Evolutionary conservation across 2,329 filamentous ascomycete species (phyloP).

Genomic region (Ascochyta clinopodiicola): DNA sequence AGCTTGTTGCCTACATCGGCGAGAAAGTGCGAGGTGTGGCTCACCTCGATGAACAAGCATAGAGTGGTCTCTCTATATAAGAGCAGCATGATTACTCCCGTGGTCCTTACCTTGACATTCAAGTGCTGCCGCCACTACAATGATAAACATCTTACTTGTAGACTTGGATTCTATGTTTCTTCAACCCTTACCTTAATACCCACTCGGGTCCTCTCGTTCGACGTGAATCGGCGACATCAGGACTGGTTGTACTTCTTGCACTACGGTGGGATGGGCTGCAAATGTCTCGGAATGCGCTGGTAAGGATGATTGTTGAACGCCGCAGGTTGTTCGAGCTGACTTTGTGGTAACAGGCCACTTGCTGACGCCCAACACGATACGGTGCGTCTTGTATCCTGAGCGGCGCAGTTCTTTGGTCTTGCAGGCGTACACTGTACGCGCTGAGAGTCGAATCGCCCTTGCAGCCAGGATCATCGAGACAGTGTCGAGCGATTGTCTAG

Average conservation of each 20-base stretch:
- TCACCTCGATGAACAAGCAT: too few species aligned
- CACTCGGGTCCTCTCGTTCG: too few species aligned
- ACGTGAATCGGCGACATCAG: background rate
- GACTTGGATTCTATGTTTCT: too few species aligned
- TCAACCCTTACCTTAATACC: too few species aligned
- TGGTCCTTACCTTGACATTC: too few species aligned
- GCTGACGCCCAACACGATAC: background rate
- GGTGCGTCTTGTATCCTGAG: background rate
- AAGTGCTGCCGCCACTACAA: too few species aligned
- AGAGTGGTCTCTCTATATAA: too few species aligned
- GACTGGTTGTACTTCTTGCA: background rate
- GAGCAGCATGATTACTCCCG: too few species aligned
- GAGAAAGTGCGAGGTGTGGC: too few species aligned
- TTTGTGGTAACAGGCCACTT: background rate
- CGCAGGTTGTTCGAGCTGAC: background rate
- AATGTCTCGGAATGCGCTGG: background rate
- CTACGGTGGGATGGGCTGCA: background rate
- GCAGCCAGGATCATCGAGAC: background rate
- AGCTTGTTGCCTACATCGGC: too few species aligned
- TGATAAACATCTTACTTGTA: too few species aligned
- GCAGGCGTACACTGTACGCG: background rate
- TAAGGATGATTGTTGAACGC: background rate
- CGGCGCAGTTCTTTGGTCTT: background rate
- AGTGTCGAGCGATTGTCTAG: background rate
- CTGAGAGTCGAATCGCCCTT: background rate